Evolutionary conservation across 148 eudicot genomes (phyloP).

Genomic region (Pharnaceum exiguum): DNA sequence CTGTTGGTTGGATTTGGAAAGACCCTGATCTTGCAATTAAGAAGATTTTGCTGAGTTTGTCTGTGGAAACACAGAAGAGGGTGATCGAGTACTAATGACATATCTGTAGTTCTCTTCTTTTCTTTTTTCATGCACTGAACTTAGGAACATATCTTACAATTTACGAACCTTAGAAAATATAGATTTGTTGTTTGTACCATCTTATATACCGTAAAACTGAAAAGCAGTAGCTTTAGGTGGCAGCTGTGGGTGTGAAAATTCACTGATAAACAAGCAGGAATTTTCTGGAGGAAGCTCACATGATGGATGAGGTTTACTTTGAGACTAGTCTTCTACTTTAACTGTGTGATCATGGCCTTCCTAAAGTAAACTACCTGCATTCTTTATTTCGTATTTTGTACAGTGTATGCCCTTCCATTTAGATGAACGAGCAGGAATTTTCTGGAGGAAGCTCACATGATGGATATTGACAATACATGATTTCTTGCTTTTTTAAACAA

Average conservation of each 20-base stretch:
- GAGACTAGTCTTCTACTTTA: conserved; percentile 41
- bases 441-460: too few species aligned
- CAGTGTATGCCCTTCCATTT: too few species aligned
- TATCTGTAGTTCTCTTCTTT: background rate
- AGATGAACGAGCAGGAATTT: too few species aligned
- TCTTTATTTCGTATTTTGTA: too few species aligned
- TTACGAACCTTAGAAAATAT: too few species aligned
- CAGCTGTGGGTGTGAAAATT: background rate
- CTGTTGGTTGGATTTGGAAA: conserved; percentile 63
- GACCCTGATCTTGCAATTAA: conserved; percentile 68
- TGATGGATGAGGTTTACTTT: conserved; percentile 40
- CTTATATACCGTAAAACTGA: too few species aligned
- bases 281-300: conserved; percentile 49
- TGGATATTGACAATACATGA: too few species aligned
- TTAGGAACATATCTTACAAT: too few species aligned
- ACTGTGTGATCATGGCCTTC: too few species aligned
- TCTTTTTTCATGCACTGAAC: background rate
- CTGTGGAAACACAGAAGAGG: conserved; percentile 32
- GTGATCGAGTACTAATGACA: conserved; percentile 43
- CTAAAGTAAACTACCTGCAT: too few species aligned
- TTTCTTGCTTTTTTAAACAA: too few species aligned
- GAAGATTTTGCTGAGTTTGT: conserved; percentile 42
- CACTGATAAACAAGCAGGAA: conserved; percentile 20
- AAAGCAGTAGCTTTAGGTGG: background rate
- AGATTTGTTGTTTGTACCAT: too few species aligned